Evolutionary conservation across 106 monocot species (phyloP).

Genomic region (Apostasia ramifera): DNA sequence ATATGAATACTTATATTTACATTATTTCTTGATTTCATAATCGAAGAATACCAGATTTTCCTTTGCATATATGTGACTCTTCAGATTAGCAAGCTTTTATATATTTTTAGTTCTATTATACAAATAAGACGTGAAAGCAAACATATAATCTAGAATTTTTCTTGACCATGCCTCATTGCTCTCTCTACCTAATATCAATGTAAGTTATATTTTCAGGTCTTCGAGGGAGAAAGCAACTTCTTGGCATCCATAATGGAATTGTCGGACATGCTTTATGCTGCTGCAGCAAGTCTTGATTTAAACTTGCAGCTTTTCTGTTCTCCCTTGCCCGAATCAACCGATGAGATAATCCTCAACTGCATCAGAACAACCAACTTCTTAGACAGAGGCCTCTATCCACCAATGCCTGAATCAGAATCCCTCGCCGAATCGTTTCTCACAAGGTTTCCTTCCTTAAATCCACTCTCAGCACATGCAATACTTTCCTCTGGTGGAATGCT

Average conservation of each 20-base stretch:
- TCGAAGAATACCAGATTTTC: no score
- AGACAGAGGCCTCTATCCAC: conserved; percentile 42
- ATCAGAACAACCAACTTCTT: conserved; percentile 31
- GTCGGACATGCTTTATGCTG: conserved; percentile 84
- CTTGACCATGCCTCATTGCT: no score
- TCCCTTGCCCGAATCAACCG: conserved; percentile 65
- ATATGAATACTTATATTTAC: no score
- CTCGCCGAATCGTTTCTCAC: conserved; percentile 82
- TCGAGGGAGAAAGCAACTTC: conserved; percentile 74
- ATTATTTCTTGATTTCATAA: no score
- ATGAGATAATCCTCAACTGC: conserved; percentile 80
- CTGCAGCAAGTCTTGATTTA: conserved; percentile 75
- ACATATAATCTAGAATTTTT: no score
- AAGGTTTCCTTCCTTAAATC: conserved; percentile 80
- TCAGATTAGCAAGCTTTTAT: no score
- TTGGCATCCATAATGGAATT: conserved; percentile 76
- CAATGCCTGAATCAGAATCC: conserved; percentile 77
- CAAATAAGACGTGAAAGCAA: no score
- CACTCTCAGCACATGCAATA: conserved; percentile 86
- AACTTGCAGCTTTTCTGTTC: conserved; percentile 88
- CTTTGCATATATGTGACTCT: no score
- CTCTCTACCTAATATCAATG: no score
- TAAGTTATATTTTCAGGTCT: conserved; percentile 39
- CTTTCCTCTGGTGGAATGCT: conserved; percentile 63
- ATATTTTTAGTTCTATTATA: no score